Evolutionary conservation across 306 rosid species (phyloP), one percentile per base, ranked within the genome.

Genomic region (Comarum palustre): DNA sequence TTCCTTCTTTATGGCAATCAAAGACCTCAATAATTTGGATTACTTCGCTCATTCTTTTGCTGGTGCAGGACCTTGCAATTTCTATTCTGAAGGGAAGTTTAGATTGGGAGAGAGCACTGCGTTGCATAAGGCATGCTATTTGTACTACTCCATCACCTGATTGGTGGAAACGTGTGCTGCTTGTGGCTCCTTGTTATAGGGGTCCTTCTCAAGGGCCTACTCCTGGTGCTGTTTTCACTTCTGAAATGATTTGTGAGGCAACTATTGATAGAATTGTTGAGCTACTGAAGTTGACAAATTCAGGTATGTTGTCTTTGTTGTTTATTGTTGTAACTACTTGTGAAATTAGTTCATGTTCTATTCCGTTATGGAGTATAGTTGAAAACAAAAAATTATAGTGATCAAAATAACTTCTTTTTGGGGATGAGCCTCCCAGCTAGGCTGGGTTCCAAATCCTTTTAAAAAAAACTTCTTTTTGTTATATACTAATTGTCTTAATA

Each of bases 91-190:
- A 83, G 80, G 99, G 99, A 73, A 89, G 95, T 83, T 87, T 92
- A 84, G 99, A 94, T 72, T 94, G 99, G 99, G 99, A 94, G 82
- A 86, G 99, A 82, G 97, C 97, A 63, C 68, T 94, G 67, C 99
- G 99, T 41, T 94, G 99, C 76, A 82, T 94, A 79, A 86, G 96
- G 81, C 99, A 94, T 74, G 97, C 97, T 76, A 88, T 94, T 29
- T 90, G 95, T 34, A 82, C 95, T 50, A 89, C 95, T 73, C 99
- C 99, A 59, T 94, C 99, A 61, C 99, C 99, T 66, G 99, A 94
- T 66, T 94, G 99, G 99, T 94, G 99, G 99, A 94, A 90, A 84
- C 95, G 97, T 15, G 96, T 91, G 76, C 90, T 94, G 74, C 87
- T 94, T n/a, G 83, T 91, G 25, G 96, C 94, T 81, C 89, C 95